A percentile compares a stretch with the other conserved stretches of the same genome.
Evolutionary conservation across 106 monocot genomes (phyloP).

Genomic region (Xerophyta viscosa): DNA sequence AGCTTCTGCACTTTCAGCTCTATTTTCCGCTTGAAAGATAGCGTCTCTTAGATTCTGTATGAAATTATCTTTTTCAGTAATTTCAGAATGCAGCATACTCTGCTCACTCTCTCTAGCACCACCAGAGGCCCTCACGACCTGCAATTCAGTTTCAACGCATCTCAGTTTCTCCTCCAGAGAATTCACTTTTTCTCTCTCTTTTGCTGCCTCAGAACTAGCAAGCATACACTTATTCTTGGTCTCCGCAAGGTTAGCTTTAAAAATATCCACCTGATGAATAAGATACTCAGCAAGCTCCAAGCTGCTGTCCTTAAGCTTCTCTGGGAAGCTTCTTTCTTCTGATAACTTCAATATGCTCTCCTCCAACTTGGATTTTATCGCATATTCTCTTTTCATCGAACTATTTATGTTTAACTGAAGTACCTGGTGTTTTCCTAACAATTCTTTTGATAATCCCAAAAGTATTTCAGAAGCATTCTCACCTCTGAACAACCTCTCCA

Average conservation of each 20-base stretch:
- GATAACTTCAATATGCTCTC: slow-evolving; percentile 12
- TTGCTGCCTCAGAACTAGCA: slow-evolving; percentile 17
- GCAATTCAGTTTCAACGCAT: slow-evolving; percentile 28
- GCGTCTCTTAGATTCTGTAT: slow-evolving; percentile 33
- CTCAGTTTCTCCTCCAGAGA: slow-evolving; percentile 42
- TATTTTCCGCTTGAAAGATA: slow-evolving; percentile 37
- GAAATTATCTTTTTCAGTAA: slow-evolving; percentile 23
- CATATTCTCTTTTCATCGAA: slow-evolving; percentile 20
- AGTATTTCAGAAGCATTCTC: slow-evolving; percentile 61
- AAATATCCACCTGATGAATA: slow-evolving; percentile 8
- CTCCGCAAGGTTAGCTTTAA: slow-evolving; percentile 24
- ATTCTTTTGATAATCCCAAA: slow-evolving; percentile 52
- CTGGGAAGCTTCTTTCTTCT: slow-evolving; percentile 9
- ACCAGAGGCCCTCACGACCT: slow-evolving; percentile 18
- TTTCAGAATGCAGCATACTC: slow-evolving; percentile 16
- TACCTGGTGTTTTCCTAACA: slow-evolving; percentile 32
- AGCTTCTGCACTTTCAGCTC: slow-evolving; percentile 44
- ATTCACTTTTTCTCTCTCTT: slow-evolving; percentile 33
- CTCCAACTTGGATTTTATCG: slow-evolving; percentile 24
- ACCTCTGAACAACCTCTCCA: slow-evolving; percentile 44
- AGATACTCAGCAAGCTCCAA: slow-evolving; percentile 1
- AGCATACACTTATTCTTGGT: slow-evolving; percentile 12
- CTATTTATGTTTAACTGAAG: slow-evolving; percentile 28
- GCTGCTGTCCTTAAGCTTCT: slow-evolving; percentile 8
- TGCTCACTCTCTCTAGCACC: slow-evolving; percentile 21